Base-by-base conservation (phyloP, 192 early-diverging fungal species). In the Dissophora globulifera region DNA sequence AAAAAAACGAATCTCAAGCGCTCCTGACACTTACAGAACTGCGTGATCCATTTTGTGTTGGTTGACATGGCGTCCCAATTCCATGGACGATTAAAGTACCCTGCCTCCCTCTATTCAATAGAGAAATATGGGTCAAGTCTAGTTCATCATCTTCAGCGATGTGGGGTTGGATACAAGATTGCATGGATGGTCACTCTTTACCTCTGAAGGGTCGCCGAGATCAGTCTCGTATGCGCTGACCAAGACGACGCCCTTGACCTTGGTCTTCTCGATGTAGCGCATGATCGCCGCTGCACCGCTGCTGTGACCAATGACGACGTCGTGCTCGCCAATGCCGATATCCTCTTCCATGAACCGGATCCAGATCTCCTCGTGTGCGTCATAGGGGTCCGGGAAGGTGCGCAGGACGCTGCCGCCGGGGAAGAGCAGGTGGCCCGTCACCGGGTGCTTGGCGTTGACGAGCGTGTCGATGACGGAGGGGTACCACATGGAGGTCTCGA, bases 151-250 rank as follows among this genome's bases (percentile, higher is more conserved):
- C n/a, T n/a, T n/a, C n/a, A n/a, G n/a, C n/a, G n/a, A n/a, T n/a
- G n/a, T n/a, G n/a, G n/a, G n/a, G n/a, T n/a, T n/a, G n/a, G n/a
- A n/a, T n/a, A n/a, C n/a, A n/a, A n/a, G n/a, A n/a, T n/a, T n/a
- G n/a, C n/a, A n/a, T n/a, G n/a, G n/a, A n/a, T n/a, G n/a, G n/a
- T n/a, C n/a, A n/a, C n/a, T n/a, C n/a, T n/a, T n/a, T 79, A 69
- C 76, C 64, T 80, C 79, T 4, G 64, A 62, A 10, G 48, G 32
- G 32, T 78, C 74, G 3, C 64, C 80, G 2, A 81, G 67, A 25
- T 81, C 72, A 1, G 80, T 69, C 19, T 78, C 67, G 49, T 81
- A 81, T 12, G 72, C 80, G 19, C 72, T 78, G n/a, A 71, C 80
- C 49, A 81, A 74, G 30, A 78, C 74, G 7, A 81, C 72, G 16